These are phyloP conservation scores for Nelumbo lutea DNA, from an alignment of 164 flowering plant genomes.

Conservation along the genomic window DNA sequence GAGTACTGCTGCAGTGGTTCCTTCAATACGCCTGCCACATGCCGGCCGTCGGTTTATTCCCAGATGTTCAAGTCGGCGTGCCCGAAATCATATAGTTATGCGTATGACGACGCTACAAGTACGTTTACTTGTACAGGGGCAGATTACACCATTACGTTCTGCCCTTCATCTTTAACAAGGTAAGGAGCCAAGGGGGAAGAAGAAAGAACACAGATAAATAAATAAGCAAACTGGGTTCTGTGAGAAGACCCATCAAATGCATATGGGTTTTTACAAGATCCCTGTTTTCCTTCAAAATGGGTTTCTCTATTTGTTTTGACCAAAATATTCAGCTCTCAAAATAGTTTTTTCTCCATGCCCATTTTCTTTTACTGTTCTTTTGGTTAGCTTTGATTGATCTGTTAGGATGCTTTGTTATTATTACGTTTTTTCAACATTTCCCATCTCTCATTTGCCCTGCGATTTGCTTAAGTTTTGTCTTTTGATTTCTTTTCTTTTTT, in stretches of 20 bases:
- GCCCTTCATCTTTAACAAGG: slow-evolving; percentile 43
- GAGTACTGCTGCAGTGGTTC: slow-evolving; percentile 77
- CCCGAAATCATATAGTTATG: slow-evolving; percentile 64
- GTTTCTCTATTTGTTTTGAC: not conserved
- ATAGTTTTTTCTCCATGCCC: not conserved
- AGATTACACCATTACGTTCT: slow-evolving; percentile 60
- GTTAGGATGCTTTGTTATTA: too few species aligned
- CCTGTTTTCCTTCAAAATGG: not conserved
- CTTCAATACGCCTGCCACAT: slow-evolving; percentile 41
- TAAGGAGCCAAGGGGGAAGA: slow-evolving; percentile 13
- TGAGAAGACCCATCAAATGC: not conserved
- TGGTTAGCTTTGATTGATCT: too few species aligned
- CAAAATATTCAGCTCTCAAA: not conserved
- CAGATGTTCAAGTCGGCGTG: slow-evolving; percentile 56
- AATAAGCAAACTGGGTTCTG: not conserved
- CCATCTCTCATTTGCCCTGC: not conserved
- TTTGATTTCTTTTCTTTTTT: not conserved
- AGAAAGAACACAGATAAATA: too few species aligned
- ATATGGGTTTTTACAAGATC: not conserved
- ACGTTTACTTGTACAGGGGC: slow-evolving; percentile 62
- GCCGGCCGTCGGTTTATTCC: slow-evolving; percentile 58
- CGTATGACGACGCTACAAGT: slow-evolving; percentile 63
- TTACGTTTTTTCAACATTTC: too few species aligned
- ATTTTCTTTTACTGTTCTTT: too few species aligned
- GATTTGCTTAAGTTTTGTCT: not conserved